Evolutionary conservation across 345 rosid genomes (phyloP).

Genomic region (Viola odorata): DNA sequence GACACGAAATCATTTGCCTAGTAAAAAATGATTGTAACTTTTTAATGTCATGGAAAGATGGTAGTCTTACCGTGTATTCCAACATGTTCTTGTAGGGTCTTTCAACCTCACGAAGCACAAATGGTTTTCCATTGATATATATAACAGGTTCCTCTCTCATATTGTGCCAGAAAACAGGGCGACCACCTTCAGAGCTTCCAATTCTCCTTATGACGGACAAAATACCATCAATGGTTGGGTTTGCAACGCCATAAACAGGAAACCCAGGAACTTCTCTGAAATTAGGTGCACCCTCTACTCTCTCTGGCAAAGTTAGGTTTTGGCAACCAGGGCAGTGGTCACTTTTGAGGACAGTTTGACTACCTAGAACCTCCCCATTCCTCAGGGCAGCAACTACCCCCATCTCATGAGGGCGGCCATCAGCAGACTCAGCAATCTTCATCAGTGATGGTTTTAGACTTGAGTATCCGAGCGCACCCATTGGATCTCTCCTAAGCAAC

Average conservation of each 20-base stretch:
- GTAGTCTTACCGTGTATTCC: slow-evolving; percentile 70
- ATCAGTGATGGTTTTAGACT: slow-evolving; percentile 57
- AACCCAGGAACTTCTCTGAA: slow-evolving; percentile 95
- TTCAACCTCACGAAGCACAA: slow-evolving; percentile 97
- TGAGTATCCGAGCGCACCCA: slow-evolving; percentile 94
- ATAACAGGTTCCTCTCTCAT: slow-evolving; percentile 99
- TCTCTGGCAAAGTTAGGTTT: slow-evolving; percentile 65
- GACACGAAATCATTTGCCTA: too few relatives aligned
- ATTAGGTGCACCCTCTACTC: slow-evolving; percentile 97
- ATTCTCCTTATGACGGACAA: slow-evolving; percentile 75
- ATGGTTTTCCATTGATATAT: slow-evolving; percentile 92
- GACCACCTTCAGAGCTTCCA: slow-evolving; percentile 72
- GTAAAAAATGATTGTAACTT: too few relatives aligned
- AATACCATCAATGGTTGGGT: slow-evolving; percentile 92
- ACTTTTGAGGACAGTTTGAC: slow-evolving; percentile 95
- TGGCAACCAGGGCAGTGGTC: slow-evolving; percentile 99
- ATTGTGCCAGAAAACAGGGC: slow-evolving; percentile 91
- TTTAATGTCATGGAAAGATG: background rate
- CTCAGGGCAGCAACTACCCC: slow-evolving; percentile 84
- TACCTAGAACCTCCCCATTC: slow-evolving; percentile 92
- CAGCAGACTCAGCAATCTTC: slow-evolving; percentile 75
- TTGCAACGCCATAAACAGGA: slow-evolving; percentile 99
- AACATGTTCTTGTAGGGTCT: slow-evolving; percentile 95
- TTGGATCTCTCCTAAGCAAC: slow-evolving; percentile 94
- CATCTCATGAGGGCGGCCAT: slow-evolving; percentile 87